Conservation (phyloP, 139 green algal genomes). For the Tetradesmus obliquus region DNA sequence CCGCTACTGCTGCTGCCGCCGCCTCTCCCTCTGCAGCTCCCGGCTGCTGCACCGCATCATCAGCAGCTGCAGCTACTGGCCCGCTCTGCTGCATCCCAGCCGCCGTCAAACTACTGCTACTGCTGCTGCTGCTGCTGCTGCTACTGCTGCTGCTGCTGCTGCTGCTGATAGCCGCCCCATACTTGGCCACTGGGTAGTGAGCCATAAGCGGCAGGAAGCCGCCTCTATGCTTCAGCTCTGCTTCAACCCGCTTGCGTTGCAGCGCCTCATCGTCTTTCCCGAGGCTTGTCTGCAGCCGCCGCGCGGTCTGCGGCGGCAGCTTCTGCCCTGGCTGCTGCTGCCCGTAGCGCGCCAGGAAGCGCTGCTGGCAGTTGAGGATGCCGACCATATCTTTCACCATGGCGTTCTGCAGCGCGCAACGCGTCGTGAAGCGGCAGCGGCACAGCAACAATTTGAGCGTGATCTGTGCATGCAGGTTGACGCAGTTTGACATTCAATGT, state of each 20-base stretch:
- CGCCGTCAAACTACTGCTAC: neutral
- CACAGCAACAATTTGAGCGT: neutral
- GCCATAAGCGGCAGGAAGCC: slow-evolving; percentile 63
- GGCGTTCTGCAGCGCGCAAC: slow-evolving; percentile 40
- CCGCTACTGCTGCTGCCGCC: neutral
- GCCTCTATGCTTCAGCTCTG: slow-evolving; percentile 52
- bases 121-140: neutral
- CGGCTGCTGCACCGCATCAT: neutral
- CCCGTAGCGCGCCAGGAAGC: slow-evolving; percentile 61
- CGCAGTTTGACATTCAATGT: too few species aligned
- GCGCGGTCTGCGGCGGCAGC: neutral
- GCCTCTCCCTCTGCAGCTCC: neutral
- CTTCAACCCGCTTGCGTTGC: slow-evolving; percentile 27
- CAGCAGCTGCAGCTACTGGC: neutral
- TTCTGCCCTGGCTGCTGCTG: slow-evolving; percentile 26
- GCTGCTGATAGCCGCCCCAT: slow-evolving; percentile 2
- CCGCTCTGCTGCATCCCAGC: neutral
- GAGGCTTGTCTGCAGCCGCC: slow-evolving; percentile 35
- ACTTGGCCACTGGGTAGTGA: slow-evolving; percentile 49
- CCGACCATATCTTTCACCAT: slow-evolving; percentile 64
- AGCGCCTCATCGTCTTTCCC: slow-evolving; percentile 36
- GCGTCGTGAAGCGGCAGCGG: neutral
- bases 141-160: slow-evolving; percentile 19
- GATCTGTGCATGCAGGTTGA: too few species aligned
- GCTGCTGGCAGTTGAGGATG: slow-evolving; percentile 44